phyloP scores from a whole-genome alignment of 306 rosid species.

The Cyamopsis tetragonoloba region DNA sequence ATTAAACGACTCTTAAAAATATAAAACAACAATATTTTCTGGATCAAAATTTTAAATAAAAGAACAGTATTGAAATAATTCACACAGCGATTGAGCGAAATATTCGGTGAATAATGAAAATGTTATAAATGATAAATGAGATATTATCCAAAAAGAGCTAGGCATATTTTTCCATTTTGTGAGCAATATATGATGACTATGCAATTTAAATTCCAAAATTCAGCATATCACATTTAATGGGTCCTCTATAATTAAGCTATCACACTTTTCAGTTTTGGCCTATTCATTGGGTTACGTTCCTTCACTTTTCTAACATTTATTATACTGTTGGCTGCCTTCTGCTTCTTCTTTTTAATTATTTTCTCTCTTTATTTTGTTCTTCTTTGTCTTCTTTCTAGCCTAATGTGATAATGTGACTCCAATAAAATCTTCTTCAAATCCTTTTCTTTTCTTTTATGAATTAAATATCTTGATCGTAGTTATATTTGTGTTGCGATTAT shows the following conservation, averaged over 20 bases:
- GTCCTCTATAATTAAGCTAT: neutral
- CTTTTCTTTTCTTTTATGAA: no score
- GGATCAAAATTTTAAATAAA: no score
- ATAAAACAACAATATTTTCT: no score
- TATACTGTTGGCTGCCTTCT: neutral
- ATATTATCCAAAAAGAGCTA: no score
- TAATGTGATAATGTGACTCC: neutral
- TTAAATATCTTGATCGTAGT: no score
- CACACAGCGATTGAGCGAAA: no score
- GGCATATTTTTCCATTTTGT: no score
- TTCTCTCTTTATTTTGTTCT: neutral
- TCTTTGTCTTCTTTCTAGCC: neutral
- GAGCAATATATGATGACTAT: no score
- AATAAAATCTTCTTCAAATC: neutral
- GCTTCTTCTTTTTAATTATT: neutral
- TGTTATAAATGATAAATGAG: neutral
- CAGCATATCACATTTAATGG: neutral
- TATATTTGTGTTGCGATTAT: no score
- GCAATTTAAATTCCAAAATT: neutral
- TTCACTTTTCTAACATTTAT: neutral
- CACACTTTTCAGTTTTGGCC: neutral
- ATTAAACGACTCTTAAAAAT: no score
- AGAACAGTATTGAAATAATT: no score
- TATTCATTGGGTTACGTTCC: neutral
- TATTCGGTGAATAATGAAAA: conserved; percentile 27